A percentile compares a stretch with the other conserved stretches of the same genome.
Conservation (phyloP, 257 asterid species). For the Cruciata laevipes region DNA sequence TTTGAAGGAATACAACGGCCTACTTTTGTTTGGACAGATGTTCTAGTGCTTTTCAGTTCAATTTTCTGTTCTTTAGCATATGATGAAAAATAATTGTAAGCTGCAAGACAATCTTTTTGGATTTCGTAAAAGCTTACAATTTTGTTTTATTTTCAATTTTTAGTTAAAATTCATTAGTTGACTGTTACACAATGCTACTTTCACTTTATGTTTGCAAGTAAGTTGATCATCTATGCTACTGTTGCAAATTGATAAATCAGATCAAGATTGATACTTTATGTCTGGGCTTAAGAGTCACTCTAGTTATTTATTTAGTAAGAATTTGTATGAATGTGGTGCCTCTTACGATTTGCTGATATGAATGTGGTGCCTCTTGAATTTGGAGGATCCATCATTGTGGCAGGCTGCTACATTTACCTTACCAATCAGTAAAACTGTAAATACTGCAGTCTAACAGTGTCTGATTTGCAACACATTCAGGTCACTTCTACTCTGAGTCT, state of each 20-base stretch:
- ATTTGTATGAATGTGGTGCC: not conserved
- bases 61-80: constrained; percentile 1
- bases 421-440: not conserved
- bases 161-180: not conserved
- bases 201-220: no score
- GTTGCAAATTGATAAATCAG: not conserved
- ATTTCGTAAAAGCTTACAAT: not conserved
- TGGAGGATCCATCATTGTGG: not conserved
- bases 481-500: constrained; percentile 78
- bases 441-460: not conserved
- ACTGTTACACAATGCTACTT: not conserved
- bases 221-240: not conserved
- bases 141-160: not conserved
- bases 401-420: not conserved
- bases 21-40: not conserved
- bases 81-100: not conserved
- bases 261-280: not conserved
- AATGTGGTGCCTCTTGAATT: not conserved
- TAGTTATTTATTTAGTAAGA: not conserved
- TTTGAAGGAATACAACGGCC: not conserved
- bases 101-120: no score
- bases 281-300: not conserved
- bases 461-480: constrained; percentile 30
- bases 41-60: not conserved
- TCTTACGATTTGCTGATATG: not conserved